Conservation (phyloP, 108 stramenopile genomes). For the Cyclotella distinguenda region DNA sequence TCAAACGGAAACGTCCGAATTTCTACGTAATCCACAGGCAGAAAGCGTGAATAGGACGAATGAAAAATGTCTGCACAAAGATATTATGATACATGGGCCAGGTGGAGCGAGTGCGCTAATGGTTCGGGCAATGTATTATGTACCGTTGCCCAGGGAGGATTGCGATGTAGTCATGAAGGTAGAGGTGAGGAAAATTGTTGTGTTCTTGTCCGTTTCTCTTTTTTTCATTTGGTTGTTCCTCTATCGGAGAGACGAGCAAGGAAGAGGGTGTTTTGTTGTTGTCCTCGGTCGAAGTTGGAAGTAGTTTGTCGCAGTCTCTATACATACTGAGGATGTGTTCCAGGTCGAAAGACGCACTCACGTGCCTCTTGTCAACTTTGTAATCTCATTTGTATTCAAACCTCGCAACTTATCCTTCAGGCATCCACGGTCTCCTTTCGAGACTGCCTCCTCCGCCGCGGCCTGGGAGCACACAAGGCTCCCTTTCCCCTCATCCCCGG, state of each 20-base stretch:
- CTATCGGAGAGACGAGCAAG: too few relatives aligned
- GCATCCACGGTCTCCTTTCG: constrained; percentile 62
- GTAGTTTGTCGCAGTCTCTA: too few relatives aligned
- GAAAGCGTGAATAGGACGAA: background rate
- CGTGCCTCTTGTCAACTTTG: too few relatives aligned
- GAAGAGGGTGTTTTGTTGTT: too few relatives aligned
- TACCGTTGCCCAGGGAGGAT: constrained; percentile 15
- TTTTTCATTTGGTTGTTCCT: too few relatives aligned
- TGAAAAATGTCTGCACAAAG: constrained; percentile 15
- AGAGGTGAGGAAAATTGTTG: constrained; percentile 20
- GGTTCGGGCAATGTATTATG: constrained; percentile 33
- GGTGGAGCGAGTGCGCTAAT: constrained; percentile 20
- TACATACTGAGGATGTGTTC: too few relatives aligned
- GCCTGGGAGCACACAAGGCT: constrained; percentile 37
- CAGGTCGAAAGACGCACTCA: too few relatives aligned
- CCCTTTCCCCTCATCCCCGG: constrained; percentile 58
- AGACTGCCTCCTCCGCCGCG: constrained; percentile 61
- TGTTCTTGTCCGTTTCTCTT: background rate
- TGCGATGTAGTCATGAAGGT: constrained; percentile 50
- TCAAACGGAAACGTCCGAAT: background rate
- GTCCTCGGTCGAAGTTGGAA: too few relatives aligned
- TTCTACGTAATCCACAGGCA: background rate
- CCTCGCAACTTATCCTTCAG: constrained; percentile 4
- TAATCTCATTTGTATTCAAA: too few relatives aligned
- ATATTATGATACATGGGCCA: constrained; percentile 31